A percentile compares a stretch with the other conserved stretches of the same genome.
phyloP scores from a whole-genome alignment of 805 yeast genomes.

The Saccharomycopsis amapae region DNA sequence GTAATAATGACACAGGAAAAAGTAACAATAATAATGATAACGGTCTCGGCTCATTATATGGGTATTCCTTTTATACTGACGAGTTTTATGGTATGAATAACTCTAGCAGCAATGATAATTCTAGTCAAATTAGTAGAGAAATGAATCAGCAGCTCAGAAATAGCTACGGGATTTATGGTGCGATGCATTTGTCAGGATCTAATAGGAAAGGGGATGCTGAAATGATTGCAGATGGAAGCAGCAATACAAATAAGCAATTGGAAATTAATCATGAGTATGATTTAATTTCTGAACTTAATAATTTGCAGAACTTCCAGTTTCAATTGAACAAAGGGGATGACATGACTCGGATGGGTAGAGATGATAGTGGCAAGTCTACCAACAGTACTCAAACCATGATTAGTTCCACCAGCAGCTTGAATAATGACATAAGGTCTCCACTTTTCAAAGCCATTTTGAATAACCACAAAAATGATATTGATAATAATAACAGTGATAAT shows the following conservation, averaged over 20 bases:
- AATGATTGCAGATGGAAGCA: neutral
- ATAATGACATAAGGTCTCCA: neutral
- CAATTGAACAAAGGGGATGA: neutral
- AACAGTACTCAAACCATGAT: conserved; percentile 21
- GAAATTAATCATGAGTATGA: conserved; percentile 18
- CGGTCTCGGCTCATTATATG: conserved; percentile 6
- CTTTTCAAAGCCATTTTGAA: too few species aligned
- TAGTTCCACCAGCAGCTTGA: conserved; percentile 7
- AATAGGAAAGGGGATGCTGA: too few species aligned
- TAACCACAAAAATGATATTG: too few species aligned
- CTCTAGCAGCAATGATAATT: neutral
- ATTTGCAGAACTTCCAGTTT: conserved; percentile 21
- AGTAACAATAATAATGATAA: neutral
- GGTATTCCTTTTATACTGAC: conserved; percentile 19
- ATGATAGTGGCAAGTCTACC: conserved; percentile 19
- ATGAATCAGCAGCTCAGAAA: conserved; percentile 1
- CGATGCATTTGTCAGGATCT: too few species aligned
- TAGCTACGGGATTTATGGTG: conserved; percentile 6
- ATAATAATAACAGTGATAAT: conserved; percentile 2
- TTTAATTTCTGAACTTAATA: conserved; percentile 20
- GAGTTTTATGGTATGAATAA: conserved; percentile 5
- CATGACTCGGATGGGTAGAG: conserved; percentile 9
- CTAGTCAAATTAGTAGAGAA: neutral
- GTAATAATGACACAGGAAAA: neutral
- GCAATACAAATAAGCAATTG: neutral